Conservation (phyloP, 805 yeast species). For the Kuraishia ogatae region DNA sequence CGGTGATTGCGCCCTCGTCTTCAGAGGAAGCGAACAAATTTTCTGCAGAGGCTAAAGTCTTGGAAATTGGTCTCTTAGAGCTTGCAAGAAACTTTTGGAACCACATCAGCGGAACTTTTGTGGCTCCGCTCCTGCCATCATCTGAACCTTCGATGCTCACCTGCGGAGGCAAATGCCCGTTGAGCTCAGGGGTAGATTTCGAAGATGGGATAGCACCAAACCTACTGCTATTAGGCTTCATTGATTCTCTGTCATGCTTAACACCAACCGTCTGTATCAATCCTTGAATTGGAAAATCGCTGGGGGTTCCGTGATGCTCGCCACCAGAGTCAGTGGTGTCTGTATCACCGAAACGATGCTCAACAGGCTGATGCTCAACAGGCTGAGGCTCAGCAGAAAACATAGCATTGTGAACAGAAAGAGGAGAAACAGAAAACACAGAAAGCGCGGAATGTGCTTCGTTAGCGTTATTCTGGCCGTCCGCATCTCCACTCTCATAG, state of each 20-base stretch:
- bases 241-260: not conserved
- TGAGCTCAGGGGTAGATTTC: constrained; percentile 1
- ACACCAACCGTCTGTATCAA: not conserved
- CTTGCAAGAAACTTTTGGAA: not conserved
- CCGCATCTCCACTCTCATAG: not conserved
- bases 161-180: not conserved
- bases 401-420: not conserved
- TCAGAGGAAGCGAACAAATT: not conserved
- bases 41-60: not conserved
- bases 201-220: not conserved
- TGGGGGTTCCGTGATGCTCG: not conserved
- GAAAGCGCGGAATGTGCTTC: not conserved
- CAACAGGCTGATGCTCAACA: too few relatives aligned
- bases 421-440: not conserved
- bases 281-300: not conserved
- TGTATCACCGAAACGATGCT: not conserved
- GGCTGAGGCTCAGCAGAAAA: not conserved
- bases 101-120: not conserved
- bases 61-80: not conserved
- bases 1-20: not conserved
- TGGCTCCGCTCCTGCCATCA: not conserved
- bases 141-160: not conserved
- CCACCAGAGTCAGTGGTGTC: not conserved
- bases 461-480: not conserved
- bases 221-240: not conserved